phyloP scores from a whole-genome alignment of 768 basidiomycete species.

The Kwoniella mangroviensis region DNA sequence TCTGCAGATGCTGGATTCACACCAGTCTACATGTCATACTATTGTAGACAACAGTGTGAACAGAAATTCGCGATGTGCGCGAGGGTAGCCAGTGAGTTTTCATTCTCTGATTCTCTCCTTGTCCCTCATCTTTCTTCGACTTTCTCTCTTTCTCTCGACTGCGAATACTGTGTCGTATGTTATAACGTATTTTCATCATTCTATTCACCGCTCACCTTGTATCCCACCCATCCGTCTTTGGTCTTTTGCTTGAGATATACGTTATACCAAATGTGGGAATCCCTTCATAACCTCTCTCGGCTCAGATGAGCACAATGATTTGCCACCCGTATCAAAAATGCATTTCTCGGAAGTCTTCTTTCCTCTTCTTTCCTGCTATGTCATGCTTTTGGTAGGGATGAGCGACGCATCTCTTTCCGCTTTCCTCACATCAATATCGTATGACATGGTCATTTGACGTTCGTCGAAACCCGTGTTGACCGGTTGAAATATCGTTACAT shows the following conservation, averaged over 20 bases:
- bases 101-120: not conserved
- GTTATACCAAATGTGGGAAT: too few species aligned
- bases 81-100: constrained; percentile 25
- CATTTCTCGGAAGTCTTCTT: not conserved
- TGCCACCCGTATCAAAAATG: constrained; percentile 4
- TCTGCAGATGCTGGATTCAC: constrained; percentile 16
- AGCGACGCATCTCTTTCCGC: not conserved
- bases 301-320: not conserved
- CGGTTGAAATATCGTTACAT: not conserved
- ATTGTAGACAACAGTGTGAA: constrained; percentile 34
- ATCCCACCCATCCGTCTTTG: not conserved
- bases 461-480: not conserved
- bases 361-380: not conserved
- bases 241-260: too few species aligned
- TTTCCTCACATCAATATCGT: not conserved
- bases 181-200: not conserved
- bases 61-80: constrained; percentile 26
- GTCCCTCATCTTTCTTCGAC: not conserved
- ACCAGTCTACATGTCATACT: constrained; percentile 22
- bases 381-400: not conserved
- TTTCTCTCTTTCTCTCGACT: not conserved
- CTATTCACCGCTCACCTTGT: not conserved
- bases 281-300: too few species aligned
- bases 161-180: not conserved
- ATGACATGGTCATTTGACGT: not conserved